These are phyloP conservation scores for Alloascoidea hylecoeti DNA, from an alignment of 805 yeast species.

Conservation along the genomic window DNA sequence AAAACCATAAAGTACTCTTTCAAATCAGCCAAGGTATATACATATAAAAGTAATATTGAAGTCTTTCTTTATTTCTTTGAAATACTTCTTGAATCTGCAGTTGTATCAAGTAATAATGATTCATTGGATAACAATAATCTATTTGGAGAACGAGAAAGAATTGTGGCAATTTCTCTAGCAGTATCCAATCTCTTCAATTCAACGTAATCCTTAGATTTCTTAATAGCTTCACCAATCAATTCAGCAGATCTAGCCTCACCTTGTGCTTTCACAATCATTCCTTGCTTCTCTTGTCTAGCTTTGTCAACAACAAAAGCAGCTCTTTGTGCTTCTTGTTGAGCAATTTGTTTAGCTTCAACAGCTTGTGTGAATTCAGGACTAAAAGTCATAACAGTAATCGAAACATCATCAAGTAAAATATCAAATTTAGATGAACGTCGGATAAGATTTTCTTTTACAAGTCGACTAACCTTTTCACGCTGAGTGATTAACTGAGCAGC, in stretches of 20 bases:
- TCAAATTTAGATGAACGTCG: constrained; percentile 88
- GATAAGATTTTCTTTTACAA: constrained; percentile 81
- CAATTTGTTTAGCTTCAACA: constrained; percentile 97
- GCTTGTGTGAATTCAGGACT: constrained; percentile 96
- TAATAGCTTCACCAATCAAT: constrained; percentile 97
- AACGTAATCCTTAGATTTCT: constrained; percentile 89
- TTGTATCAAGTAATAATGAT: constrained; percentile 80
- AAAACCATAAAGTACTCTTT: constrained; percentile 1
- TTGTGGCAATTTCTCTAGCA: constrained; percentile 87
- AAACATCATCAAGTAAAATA: constrained; percentile 84
- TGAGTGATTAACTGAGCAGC: constrained; percentile 98
- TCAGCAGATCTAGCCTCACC: constrained; percentile 99
- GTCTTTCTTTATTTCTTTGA: not conserved
- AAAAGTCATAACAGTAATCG: constrained; percentile 92
- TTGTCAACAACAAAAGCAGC: constrained; percentile 96
- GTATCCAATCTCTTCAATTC: constrained; percentile 95
- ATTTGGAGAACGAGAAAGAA: constrained; percentile 81
- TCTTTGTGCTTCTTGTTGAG: constrained; percentile 98
- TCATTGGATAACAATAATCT: constrained; percentile 84
- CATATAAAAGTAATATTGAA: too few species aligned
- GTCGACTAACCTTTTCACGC: constrained; percentile 87
- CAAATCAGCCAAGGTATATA: too few species aligned
- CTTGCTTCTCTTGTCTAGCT: constrained; percentile 96
- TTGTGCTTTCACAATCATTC: constrained; percentile 89
- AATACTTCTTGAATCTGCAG: constrained; percentile 50